Conservation (phyloP, 306 rosid species). For the Ceratonia siliqua region DNA sequence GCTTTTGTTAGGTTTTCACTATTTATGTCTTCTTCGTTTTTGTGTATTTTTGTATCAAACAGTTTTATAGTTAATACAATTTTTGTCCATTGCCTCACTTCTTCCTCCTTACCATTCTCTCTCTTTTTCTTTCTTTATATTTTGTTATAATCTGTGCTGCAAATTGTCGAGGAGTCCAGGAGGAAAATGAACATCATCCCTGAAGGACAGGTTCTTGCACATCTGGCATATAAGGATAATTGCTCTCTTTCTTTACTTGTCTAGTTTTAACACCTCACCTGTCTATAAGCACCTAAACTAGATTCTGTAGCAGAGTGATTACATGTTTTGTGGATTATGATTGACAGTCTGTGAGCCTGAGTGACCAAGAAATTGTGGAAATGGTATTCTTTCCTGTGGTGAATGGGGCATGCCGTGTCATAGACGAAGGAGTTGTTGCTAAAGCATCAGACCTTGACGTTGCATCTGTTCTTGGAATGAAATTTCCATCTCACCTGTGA, state of each 20-base stretch:
- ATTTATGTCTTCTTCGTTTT: too few species aligned
- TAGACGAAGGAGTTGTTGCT: constrained; percentile 57
- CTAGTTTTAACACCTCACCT: not conserved
- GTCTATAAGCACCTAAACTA: not conserved
- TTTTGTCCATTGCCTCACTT: too few species aligned
- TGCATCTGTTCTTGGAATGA: constrained; percentile 71
- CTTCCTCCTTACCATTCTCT: too few species aligned
- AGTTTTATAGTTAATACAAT: too few species aligned
- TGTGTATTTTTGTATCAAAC: too few species aligned
- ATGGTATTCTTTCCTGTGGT: constrained; percentile 66
- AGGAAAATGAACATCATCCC: constrained; percentile 44
- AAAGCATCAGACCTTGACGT: constrained; percentile 62
- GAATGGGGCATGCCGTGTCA: constrained; percentile 66
- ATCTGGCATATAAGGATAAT: too few species aligned
- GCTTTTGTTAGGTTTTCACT: too few species aligned
- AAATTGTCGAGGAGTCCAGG: constrained; percentile 51
- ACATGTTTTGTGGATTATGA: constrained; percentile 11
- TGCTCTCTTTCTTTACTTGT: not conserved
- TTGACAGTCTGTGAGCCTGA: constrained; percentile 47
- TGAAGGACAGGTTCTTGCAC: constrained; percentile 48
- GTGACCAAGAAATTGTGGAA: constrained; percentile 63
- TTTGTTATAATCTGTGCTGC: too few species aligned
- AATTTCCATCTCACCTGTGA: constrained; percentile 60
- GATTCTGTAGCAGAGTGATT: not conserved
- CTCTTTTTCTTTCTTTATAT: too few species aligned